Evolutionary conservation across 176 grass and related monocot genomes (phyloP).

Genomic region (Juncus inflexus): DNA sequence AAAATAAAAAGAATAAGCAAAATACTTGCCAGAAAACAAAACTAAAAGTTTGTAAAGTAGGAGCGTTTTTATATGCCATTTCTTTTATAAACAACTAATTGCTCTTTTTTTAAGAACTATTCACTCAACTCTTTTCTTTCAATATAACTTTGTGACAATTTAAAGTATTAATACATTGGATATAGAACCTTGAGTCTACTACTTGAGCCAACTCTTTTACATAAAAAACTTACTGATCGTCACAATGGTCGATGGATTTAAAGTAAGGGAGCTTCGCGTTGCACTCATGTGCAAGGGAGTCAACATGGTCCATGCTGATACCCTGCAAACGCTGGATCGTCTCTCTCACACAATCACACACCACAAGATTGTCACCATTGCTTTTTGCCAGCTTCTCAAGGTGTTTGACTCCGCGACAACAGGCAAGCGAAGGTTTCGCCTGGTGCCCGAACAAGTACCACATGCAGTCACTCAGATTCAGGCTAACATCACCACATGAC

Average conservation of each 20-base stretch:
- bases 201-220: neutral
- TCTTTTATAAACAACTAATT: too few species aligned
- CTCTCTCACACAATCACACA: conserved; percentile 28
- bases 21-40: too few species aligned
- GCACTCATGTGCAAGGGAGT: conserved; percentile 5
- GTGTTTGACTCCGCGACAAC: conserved; percentile 19
- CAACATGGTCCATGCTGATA: neutral
- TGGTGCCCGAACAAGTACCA: conserved; percentile 11
- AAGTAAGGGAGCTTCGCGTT: neutral
- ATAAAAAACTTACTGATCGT: conserved; percentile 16
- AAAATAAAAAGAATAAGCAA: too few species aligned
- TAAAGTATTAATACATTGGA: neutral
- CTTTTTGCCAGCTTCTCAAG: conserved; percentile 16
- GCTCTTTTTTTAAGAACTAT: neutral
- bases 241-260: neutral
- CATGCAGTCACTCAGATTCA: conserved; percentile 26
- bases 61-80: too few species aligned
- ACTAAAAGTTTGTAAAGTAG: too few species aligned
- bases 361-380: conserved; percentile 9
- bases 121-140: neutral
- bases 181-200: neutral
- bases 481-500: conserved; percentile 27
- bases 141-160: neutral
- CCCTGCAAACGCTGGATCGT: neutral
- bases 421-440: neutral